Evolutionary conservation across 768 basidiomycete genomes (phyloP).

Genomic region (Dendrothele bispora): DNA sequence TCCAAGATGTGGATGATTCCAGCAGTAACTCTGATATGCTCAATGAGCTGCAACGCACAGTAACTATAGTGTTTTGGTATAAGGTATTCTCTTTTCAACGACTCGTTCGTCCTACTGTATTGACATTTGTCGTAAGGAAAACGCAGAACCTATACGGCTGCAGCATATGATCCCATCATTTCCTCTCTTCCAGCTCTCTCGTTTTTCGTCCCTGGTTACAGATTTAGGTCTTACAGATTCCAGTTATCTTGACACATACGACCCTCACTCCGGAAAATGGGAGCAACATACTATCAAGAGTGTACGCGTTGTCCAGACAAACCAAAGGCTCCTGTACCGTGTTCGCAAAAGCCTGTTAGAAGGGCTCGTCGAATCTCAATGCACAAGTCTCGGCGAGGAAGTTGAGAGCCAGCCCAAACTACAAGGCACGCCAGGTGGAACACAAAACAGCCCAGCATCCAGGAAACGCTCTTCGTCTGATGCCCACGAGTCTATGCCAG

Average conservation of each 20-base stretch:
- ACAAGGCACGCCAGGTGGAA: constrained; percentile 7
- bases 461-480: constrained; percentile 21
- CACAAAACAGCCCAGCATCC: constrained; percentile 6
- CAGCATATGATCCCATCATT: constrained; percentile 61
- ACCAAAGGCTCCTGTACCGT: constrained; percentile 64
- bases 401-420: constrained; percentile 43
- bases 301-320: constrained; percentile 57
- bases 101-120: not conserved
- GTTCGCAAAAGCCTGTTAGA: constrained; percentile 58
- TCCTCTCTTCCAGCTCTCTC: constrained; percentile 61
- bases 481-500: constrained; percentile 18
- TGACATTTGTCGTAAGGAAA: constrained; percentile 33
- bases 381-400: constrained; percentile 56
- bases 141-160: constrained; percentile 55
- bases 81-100: constrained; percentile 38
- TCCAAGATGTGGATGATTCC: too few relatives aligned
- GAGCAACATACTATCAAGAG: constrained; percentile 63
- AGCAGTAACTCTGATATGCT: not conserved
- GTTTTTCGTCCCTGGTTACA: constrained; percentile 48
- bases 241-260: constrained; percentile 64
- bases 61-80: constrained; percentile 72
- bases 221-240: constrained; percentile 52
- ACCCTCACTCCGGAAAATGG: constrained; percentile 56
- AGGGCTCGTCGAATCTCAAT: constrained; percentile 57
- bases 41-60: constrained; percentile 46